A percentile compares a stretch with the other conserved stretches of the same genome.
Evolutionary conservation across 2,329 filamentous ascomycete species (phyloP).

Genomic region (Metarhizium robertsii): DNA sequence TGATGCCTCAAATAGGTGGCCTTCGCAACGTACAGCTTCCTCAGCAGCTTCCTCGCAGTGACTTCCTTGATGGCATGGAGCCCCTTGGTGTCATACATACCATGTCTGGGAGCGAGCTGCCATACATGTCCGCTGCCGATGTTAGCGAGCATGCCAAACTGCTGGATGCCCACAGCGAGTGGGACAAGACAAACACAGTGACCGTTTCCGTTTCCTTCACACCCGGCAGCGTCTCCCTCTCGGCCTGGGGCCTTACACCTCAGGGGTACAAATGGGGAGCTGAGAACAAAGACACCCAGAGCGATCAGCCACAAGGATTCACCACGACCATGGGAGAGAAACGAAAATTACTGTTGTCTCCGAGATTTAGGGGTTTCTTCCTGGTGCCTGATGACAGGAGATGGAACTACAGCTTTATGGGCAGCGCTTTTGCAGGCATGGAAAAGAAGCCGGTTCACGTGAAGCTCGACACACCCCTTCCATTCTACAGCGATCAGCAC

Average conservation of each 20-base stretch:
- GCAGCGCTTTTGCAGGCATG: slow-evolving; percentile 73
- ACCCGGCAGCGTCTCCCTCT: slow-evolving; percentile 87
- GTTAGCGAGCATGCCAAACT: slow-evolving; percentile 90
- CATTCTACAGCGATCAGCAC: slow-evolving; percentile 90
- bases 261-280: slow-evolving; percentile 94
- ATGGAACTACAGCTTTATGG: slow-evolving; percentile 99
- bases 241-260: slow-evolving; percentile 87
- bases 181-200: slow-evolving; percentile 75
- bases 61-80: slow-evolving; percentile 78
- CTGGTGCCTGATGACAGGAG: slow-evolving; percentile 79
- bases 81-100: slow-evolving; percentile 94
- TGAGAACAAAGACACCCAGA: slow-evolving; percentile 87
- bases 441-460: slow-evolving; percentile 90
- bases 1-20: slow-evolving; percentile 93
- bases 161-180: slow-evolving; percentile 62
- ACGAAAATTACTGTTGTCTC: slow-evolving; percentile 84
- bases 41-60: slow-evolving; percentile 82
- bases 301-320: slow-evolving; percentile 91
- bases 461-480: slow-evolving; percentile 81
- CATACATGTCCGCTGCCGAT: slow-evolving; percentile 92
- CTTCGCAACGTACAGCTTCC: slow-evolving; percentile 87
- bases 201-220: slow-evolving; percentile 96
- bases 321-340: slow-evolving; percentile 88
- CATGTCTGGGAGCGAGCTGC: slow-evolving; percentile 84
- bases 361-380: slow-evolving; percentile 93